Evolutionary conservation across 139 green algal genomes (phyloP).

Genomic region (Chlorokybus atmophyticus): DNA sequence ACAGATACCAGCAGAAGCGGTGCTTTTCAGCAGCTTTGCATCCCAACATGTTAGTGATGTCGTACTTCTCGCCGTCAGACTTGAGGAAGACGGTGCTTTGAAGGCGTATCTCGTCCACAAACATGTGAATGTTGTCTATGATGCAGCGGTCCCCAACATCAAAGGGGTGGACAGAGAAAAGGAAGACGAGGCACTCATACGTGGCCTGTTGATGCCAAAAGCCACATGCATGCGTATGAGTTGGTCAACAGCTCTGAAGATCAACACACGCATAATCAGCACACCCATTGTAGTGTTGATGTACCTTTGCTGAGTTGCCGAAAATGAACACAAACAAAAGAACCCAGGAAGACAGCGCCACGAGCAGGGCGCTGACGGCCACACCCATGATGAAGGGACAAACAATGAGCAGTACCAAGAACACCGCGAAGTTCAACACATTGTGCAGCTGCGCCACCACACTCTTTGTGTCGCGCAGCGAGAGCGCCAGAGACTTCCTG

Average conservation of each 20-base stretch:
- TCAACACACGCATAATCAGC: not conserved
- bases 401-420: constrained; percentile 32
- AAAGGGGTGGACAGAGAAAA: constrained; percentile 60
- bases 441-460: constrained; percentile 55
- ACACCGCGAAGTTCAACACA: constrained; percentile 38
- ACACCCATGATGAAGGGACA: constrained; percentile 42
- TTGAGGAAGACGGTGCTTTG: not conserved
- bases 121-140: constrained; percentile 11
- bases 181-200: constrained; percentile 45
- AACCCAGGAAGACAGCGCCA: not conserved
- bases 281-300: too few species aligned
- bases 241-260: too few species aligned
- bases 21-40: too few species aligned
- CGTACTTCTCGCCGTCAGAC: constrained; percentile 6
- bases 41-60: too few species aligned
- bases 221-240: too few species aligned
- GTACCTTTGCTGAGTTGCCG: constrained; percentile 23
- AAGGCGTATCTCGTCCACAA: constrained; percentile 1
- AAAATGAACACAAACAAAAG: constrained; percentile 18
- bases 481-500: constrained; percentile 50
- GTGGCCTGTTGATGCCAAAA: too few species aligned
- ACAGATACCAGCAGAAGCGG: too few species aligned
- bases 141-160: constrained; percentile 45
- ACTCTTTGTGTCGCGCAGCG: constrained; percentile 53
- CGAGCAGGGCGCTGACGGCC: constrained; percentile 26